These are phyloP conservation scores for Torulaspora maleeae DNA, from an alignment of 805 yeast genomes.

Conservation along the genomic window DNA sequence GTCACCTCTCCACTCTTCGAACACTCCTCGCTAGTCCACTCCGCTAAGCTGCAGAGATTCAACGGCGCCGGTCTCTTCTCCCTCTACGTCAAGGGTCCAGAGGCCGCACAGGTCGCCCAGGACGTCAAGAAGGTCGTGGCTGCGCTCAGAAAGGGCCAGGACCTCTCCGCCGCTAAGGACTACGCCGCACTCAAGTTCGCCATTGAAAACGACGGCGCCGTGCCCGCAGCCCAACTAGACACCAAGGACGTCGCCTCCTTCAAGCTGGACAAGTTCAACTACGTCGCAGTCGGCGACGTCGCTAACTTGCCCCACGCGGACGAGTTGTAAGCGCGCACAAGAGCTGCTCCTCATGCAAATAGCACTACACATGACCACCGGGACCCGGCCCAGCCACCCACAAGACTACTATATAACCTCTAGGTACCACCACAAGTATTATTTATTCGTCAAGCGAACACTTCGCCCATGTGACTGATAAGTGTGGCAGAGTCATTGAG, in stretches of 20 bases:
- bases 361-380: background rate
- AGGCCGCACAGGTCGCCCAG: slow-evolving; percentile 53
- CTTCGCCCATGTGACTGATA: background rate
- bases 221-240: slow-evolving; percentile 36
- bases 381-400: background rate
- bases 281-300: slow-evolving; percentile 86
- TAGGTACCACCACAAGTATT: background rate
- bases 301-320: slow-evolving; percentile 82
- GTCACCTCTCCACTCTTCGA: slow-evolving; percentile 57
- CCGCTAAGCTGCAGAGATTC: slow-evolving; percentile 55
- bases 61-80: slow-evolving; percentile 78
- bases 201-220: slow-evolving; percentile 39
- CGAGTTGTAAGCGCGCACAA: slow-evolving; percentile 55
- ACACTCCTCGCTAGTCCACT: slow-evolving; percentile 48
- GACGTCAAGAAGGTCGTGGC: slow-evolving; percentile 59
- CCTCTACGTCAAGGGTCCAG: slow-evolving; percentile 55
- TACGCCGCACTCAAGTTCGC: slow-evolving; percentile 45
- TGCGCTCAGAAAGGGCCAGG: slow-evolving; percentile 47
- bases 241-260: slow-evolving; percentile 39
- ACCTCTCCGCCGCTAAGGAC: slow-evolving; percentile 55
- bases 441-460: background rate
- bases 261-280: slow-evolving; percentile 63
- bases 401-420: background rate
- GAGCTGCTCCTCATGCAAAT: slow-evolving; percentile 3
- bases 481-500: background rate